Evolutionary conservation across 2,329 filamentous ascomycete genomes (phyloP), one percentile per base, ranked within the genome.

Genomic region (Cladosporium austrohemisphaericum): DNA sequence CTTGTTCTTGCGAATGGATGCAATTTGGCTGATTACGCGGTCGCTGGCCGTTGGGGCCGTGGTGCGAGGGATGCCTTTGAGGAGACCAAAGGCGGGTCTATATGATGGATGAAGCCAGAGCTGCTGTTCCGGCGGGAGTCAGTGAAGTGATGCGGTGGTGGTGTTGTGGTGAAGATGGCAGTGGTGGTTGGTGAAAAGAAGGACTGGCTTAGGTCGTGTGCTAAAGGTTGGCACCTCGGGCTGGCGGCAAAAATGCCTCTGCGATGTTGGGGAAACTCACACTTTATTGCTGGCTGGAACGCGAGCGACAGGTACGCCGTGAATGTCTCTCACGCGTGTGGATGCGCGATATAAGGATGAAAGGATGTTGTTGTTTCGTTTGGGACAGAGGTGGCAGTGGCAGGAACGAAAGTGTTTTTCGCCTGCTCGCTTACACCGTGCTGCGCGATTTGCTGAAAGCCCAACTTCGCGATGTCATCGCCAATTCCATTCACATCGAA

Each of bases 1-100:
- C 44, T 47, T 37, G 44, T 47, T 47, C 23, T 37, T 47, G 44
- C 44, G 44, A 47, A 63, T 64, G 57, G 68, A 68, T 52, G 69
- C 72, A 75, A 72, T 61, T 74, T 75, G 72, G 56, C 70, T 65
- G 62, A 69, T 66, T 60, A 70, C 65, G 48, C 63, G 63, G 51
- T 68, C 62, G 52, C 63, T 60, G 67, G 70, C 68, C 66, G 64
- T 62, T 56, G 57, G 57, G 60, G 71, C 72, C 72, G 73, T 76
- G 58, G 58, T 73, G 66, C 41, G 48, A 28, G 25, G 54, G 56
- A 53, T 56, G 68, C 69, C 70, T 72, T 74, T 72, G 69, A 63
- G 52, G 56, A 52, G 56, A 59, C 61, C 60, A 64, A 65, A 64
- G 63, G 60, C 61, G 51, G 55, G 54, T 60, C 59, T 47, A 35